These are phyloP conservation scores for Fusarium piperis DNA, from an alignment of 2,329 filamentous ascomycete species.

Conservation along the genomic window DNA sequence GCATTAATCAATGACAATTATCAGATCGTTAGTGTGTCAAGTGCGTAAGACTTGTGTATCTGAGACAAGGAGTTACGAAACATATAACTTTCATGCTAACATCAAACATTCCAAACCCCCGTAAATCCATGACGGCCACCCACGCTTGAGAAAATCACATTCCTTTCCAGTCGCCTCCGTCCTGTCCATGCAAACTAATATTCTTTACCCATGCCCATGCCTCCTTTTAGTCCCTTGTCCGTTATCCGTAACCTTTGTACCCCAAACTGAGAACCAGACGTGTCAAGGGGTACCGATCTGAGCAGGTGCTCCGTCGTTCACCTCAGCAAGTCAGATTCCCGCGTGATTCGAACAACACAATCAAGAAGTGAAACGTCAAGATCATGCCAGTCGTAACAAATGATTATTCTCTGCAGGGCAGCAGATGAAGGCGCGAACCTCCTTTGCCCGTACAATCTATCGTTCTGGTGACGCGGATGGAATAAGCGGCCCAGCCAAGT, in stretches of 20 bases:
- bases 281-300: neutral
- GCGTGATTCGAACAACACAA: neutral
- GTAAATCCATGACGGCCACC: neutral
- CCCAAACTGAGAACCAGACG: neutral
- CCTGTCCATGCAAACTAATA: neutral
- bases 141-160: constrained; percentile 2
- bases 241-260: neutral
- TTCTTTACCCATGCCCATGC: constrained; percentile 5
- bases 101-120: constrained; percentile 1
- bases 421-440: constrained; percentile 49
- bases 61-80: constrained; percentile 17
- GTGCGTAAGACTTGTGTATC: constrained; percentile 13
- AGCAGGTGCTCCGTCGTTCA: neutral
- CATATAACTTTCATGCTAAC: constrained; percentile 1
- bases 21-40: constrained; percentile 8
- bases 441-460: constrained; percentile 52
- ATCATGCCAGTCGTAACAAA: constrained; percentile 45
- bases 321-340: neutral
- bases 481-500: constrained; percentile 32
- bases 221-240: neutral
- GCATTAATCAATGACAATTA: neutral
- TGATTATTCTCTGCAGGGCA: constrained; percentile 45
- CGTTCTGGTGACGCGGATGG: constrained; percentile 42
- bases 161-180: neutral
- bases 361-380: constrained; percentile 31